Conservation (phyloP, 345 rosid genomes). For the Dovyalis caffra region DNA sequence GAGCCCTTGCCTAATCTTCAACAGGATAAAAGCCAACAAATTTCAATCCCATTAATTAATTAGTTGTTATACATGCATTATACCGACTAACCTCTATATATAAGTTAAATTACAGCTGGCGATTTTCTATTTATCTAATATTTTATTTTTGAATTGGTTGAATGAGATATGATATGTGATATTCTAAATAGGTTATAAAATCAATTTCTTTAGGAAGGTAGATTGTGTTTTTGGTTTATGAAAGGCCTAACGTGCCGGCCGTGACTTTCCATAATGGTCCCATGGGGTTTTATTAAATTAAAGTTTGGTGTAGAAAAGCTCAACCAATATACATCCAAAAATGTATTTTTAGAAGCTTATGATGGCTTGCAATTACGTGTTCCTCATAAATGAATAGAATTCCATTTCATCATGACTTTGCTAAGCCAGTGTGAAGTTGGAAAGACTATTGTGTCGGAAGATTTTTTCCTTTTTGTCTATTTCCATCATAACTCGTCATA, state of each 20-base stretch:
- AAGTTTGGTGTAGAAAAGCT: conserved; percentile 28
- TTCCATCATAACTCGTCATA: no score
- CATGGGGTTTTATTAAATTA: background rate
- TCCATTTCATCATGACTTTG: background rate
- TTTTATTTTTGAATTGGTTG: background rate
- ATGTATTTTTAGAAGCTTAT: background rate
- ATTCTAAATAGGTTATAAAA: background rate
- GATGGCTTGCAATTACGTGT: background rate
- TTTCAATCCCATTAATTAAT: background rate
- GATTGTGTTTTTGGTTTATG: conserved; percentile 1
- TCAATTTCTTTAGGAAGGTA: background rate
- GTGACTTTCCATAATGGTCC: background rate
- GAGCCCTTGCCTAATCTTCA: background rate
- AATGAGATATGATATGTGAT: background rate
- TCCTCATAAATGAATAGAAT: background rate
- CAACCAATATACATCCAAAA: background rate
- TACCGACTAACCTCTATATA: background rate
- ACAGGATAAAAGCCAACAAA: background rate
- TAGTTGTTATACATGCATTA: background rate
- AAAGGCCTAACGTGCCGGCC: conserved; percentile 23
- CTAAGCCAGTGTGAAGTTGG: background rate
- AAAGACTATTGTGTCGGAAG: background rate
- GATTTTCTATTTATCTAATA: background rate
- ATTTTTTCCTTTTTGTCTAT: no score
- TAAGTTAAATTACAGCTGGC: conserved; percentile 10